Percentiles rank a stretch among this genome's conserved stretches.
Evolutionary conservation across 2,329 filamentous ascomycete genomes (phyloP).

Genomic region (Aspergillus flavus): DNA sequence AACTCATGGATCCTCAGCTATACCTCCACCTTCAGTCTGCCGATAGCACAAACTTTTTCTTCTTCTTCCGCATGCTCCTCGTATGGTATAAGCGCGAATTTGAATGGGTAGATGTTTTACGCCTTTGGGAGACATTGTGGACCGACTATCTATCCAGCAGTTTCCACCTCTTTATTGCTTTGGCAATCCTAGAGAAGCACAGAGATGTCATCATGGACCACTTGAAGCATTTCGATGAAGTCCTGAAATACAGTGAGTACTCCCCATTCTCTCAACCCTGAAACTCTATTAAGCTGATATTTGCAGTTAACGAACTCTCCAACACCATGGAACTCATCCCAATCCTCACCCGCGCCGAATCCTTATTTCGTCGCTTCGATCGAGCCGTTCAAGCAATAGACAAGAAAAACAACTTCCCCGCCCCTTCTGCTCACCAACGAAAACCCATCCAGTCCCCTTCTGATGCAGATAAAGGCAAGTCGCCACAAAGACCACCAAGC

Average conservation of each 20-base stretch:
- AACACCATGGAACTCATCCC: constrained; percentile 88
- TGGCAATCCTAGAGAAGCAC: constrained; percentile 94
- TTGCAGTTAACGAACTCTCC: constrained; percentile 86
- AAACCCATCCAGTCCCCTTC: constrained; percentile 35
- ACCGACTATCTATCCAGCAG: constrained; percentile 86
- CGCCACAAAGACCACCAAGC: constrained; percentile 23
- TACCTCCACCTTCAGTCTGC: constrained; percentile 87
- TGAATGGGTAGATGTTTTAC: constrained; percentile 80
- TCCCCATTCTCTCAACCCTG: background rate
- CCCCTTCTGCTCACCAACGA: constrained; percentile 50
- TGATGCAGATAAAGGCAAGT: constrained; percentile 35
- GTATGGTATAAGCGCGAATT: constrained; percentile 99
- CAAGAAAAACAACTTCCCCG: constrained; percentile 83
- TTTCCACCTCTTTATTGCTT: constrained; percentile 91
- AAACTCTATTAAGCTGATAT: background rate
- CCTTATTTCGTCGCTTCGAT: constrained; percentile 84
- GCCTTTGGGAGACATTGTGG: constrained; percentile 92
- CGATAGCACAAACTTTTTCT: constrained; percentile 98
- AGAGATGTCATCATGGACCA: constrained; percentile 96
- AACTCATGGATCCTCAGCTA: constrained; percentile 93
- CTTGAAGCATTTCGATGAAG: constrained; percentile 91
- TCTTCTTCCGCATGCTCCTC: constrained; percentile 98
- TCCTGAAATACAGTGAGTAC: constrained; percentile 85
- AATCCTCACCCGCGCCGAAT: constrained; percentile 84
- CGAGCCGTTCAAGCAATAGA: constrained; percentile 88